Conservation (phyloP, 768 basidiomycete species). For the Epithele typhae region DNA sequence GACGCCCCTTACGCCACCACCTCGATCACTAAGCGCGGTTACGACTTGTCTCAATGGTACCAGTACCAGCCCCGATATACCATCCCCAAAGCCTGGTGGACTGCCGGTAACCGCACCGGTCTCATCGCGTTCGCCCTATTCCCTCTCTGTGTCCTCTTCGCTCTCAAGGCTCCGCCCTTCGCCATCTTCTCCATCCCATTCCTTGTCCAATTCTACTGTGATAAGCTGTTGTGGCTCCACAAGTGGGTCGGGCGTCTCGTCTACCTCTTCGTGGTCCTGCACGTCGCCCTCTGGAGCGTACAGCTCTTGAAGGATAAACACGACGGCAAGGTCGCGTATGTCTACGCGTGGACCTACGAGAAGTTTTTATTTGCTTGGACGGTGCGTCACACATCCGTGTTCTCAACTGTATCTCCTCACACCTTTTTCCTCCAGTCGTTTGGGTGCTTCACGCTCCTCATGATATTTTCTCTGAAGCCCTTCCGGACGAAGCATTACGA, state of each 20-base stretch:
- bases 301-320: slow-evolving; percentile 54
- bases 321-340: slow-evolving; percentile 39
- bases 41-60: slow-evolving; percentile 31
- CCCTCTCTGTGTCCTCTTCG: slow-evolving; percentile 66
- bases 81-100: slow-evolving; percentile 69
- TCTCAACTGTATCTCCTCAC: background rate
- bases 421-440: slow-evolving; percentile 43
- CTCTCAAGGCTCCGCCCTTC: slow-evolving; percentile 68
- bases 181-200: slow-evolving; percentile 64
- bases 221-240: slow-evolving; percentile 71
- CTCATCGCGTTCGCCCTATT: slow-evolving; percentile 69
- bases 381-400: slow-evolving; percentile 28
- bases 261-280: slow-evolving; percentile 56
- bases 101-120: slow-evolving; percentile 60
- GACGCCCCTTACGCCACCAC: slow-evolving; percentile 26
- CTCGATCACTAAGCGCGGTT: slow-evolving; percentile 11
- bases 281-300: slow-evolving; percentile 66
- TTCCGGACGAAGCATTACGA: slow-evolving; percentile 55
- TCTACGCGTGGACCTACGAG: slow-evolving; percentile 52
- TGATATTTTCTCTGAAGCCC: slow-evolving; percentile 44
- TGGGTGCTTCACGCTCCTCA: slow-evolving; percentile 46
- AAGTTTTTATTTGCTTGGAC: slow-evolving; percentile 62
- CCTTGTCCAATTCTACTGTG: slow-evolving; percentile 63
- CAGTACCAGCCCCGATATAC: slow-evolving; percentile 49
- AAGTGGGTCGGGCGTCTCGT: slow-evolving; percentile 68